Evolutionary conservation across 768 basidiomycete species (phyloP), one percentile per base, ranked within the genome.

Genomic region (Hericium rajendrae): DNA sequence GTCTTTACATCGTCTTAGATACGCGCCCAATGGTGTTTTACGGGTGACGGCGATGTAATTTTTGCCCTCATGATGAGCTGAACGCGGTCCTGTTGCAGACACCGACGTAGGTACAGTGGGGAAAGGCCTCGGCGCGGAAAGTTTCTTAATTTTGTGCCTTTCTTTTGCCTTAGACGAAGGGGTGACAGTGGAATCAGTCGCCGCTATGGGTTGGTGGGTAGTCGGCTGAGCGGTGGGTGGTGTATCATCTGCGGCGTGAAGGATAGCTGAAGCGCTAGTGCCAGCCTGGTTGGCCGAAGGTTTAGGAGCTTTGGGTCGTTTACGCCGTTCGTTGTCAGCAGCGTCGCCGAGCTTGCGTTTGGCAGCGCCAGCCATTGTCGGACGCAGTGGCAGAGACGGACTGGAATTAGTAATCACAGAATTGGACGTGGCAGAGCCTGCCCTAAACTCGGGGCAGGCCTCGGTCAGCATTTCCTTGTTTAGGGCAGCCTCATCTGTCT

Each of bases 31-130:
- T 39, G 79, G 71, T 1, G 86, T 88, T 66, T 84, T 88, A 48
- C 91, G 86, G 60, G 88, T 86, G 60, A 93, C 58, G 59, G 88
- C 90, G 54, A 93, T 84, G 63, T 81, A 74, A 63, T 90, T 91
- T 67, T 88, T 91, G 58, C 89, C 90, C 66, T 91, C 86, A 49
- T 75, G 80, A 60, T 88, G 88, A 38, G 82, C 78, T 6, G 90
- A 91, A 38, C 82, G 84, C 24, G 91, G 89, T 1, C 90, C 90
- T 0, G 88, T 88, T 5, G 86, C 86, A 58, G 85, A 85, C 20
- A 83, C 85, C n/a, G 85, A 84, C 1, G 77, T 69, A 32, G 89
- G 79, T 4, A 92, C 86, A 0, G 83, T 83, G 37, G 90, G 86
- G 67, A 83, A 90, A 2, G 90, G 91, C 39, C 88, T 78, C 8